A percentile compares a stretch with the other conserved stretches of the same genome.
Evolutionary conservation across 306 rosid species (phyloP).

Genomic region (Lotus japonicus): DNA sequence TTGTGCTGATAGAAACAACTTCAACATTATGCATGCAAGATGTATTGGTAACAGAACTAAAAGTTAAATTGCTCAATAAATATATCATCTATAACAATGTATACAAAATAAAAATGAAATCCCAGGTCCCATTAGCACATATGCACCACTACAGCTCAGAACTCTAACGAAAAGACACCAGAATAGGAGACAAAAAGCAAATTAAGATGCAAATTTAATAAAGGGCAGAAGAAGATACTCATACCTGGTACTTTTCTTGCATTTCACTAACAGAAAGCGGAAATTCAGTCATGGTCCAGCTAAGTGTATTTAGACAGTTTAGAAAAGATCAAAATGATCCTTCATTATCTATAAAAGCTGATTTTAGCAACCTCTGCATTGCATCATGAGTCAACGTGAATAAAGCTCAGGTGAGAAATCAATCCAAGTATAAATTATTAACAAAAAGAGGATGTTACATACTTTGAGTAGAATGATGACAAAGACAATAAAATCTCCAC

Average conservation of each 20-base stretch:
- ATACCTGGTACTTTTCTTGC: constrained; percentile 77
- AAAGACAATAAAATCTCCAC: constrained; percentile 88
- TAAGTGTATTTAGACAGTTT: constrained; percentile 88
- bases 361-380: constrained; percentile 68
- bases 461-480: constrained; percentile 84
- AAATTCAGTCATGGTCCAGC: constrained; percentile 99
- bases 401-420: constrained; percentile 20
- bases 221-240: neutral
- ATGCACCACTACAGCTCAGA: constrained; percentile 4
- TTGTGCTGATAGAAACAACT: neutral
- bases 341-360: constrained; percentile 66
- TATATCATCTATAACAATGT: neutral
- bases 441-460: constrained; percentile 1
- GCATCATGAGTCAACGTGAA: constrained; percentile 20
- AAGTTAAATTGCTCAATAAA: neutral
- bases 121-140: neutral
- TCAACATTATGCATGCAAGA: too few relatives aligned
- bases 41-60: neutral
- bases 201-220: neutral
- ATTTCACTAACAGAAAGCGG: constrained; percentile 90
- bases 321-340: constrained; percentile 83
- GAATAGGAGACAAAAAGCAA: constrained; percentile 8
- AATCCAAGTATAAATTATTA: neutral
- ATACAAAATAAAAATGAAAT: neutral
- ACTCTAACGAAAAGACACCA: constrained; percentile 11